phyloP scores from a whole-genome alignment of 306 rosid species.

The Chamaecrista fasciculata region DNA sequence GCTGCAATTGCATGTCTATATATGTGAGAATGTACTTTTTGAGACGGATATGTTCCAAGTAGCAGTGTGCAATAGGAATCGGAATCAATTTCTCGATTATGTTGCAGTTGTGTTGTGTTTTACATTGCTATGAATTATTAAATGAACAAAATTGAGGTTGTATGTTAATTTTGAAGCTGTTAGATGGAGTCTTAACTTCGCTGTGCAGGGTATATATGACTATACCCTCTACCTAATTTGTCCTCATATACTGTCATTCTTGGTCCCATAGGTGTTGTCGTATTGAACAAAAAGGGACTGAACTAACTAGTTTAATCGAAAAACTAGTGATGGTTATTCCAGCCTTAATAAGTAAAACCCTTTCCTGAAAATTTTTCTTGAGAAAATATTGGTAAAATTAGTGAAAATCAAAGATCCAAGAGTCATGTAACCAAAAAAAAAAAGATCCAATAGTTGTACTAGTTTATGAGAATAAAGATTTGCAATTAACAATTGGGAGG shows the following conservation, averaged over 20 bases:
- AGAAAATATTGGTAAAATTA: neutral
- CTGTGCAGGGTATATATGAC: neutral
- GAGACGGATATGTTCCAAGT: no score
- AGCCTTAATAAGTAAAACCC: no score
- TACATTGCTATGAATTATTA: neutral
- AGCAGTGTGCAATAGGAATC: no score
- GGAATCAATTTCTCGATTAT: neutral
- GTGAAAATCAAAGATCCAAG: no score
- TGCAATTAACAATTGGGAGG: neutral
- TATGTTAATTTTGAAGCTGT: neutral
- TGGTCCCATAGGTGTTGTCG: neutral
- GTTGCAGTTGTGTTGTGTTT: neutral
- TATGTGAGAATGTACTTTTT: no score
- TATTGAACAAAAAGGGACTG: slow-evolving; percentile 1
- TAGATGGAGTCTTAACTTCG: neutral
- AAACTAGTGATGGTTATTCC: no score
- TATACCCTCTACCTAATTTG: neutral
- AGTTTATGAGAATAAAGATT: neutral
- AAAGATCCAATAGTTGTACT: no score
- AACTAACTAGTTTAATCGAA: no score
- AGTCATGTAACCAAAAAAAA: no score
- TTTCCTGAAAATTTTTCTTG: no score
- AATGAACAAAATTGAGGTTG: neutral
- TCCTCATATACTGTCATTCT: neutral
- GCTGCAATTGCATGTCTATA: no score